These are phyloP conservation scores for Cyclostephanos tholiformis DNA, from an alignment of 108 stramenopile genomes.

Conservation along the genomic window DNA sequence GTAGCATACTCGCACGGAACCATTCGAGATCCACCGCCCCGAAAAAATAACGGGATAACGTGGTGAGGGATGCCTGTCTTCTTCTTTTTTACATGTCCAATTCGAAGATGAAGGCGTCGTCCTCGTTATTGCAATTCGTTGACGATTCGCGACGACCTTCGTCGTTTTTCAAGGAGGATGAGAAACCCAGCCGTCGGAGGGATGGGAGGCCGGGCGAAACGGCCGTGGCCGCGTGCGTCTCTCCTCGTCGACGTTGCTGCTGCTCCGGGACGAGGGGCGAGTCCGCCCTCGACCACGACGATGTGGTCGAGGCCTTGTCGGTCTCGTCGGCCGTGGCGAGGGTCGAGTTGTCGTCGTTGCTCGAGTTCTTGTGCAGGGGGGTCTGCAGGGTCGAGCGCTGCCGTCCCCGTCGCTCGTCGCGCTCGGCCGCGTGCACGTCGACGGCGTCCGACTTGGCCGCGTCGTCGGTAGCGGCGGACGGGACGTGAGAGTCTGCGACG, in stretches of 20 bases:
- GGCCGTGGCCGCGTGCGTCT: neutral
- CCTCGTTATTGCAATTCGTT: constrained; percentile 6
- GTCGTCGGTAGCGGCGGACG: neutral
- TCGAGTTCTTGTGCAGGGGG: neutral
- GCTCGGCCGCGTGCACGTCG: neutral
- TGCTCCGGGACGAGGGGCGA: neutral
- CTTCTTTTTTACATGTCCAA: constrained; percentile 29
- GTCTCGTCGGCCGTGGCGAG: constrained; percentile 13
- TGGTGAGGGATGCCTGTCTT: no score
- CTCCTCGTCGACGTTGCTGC: neutral
- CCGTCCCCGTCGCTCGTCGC: neutral
- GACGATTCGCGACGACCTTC: neutral
- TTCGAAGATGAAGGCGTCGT: constrained; percentile 38
- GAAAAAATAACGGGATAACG: neutral
- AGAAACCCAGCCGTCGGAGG: neutral
- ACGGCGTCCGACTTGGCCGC: neutral
- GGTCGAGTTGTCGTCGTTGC: constrained; percentile 1
- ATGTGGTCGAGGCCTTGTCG: neutral
- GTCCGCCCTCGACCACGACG: constrained; percentile 12
- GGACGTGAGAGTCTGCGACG: neutral
- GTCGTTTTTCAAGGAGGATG: neutral
- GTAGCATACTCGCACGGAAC: neutral
- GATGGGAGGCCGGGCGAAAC: neutral
- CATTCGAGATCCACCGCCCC: neutral
- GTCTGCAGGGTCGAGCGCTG: neutral